These are phyloP conservation scores for Penicillium cosmopolitanum DNA, from an alignment of 495 filamentous ascomycete species.

Conservation along the genomic window DNA sequence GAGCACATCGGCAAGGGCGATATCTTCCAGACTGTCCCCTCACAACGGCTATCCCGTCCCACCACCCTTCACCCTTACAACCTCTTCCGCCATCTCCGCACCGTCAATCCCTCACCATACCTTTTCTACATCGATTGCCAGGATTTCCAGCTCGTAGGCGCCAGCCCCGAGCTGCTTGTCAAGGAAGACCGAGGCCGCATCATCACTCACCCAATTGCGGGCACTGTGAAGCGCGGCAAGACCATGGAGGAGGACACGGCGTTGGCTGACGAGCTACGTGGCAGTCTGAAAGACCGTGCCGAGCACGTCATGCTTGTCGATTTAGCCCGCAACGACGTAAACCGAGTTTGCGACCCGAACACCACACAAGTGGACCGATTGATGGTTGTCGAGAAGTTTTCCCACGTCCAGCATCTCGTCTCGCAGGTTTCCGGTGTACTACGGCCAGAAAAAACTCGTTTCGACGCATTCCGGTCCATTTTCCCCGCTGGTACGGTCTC, in stretches of 20 bases:
- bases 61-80: constrained; percentile 95
- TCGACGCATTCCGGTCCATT: constrained; percentile 93
- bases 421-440: constrained; percentile 91
- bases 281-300: constrained; percentile 88
- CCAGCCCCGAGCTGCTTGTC: constrained; percentile 89
- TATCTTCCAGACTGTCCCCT: constrained; percentile 97
- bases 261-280: constrained; percentile 76
- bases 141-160: constrained; percentile 93
- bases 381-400: constrained; percentile 96
- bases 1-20: constrained; percentile 86
- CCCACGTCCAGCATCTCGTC: constrained; percentile 94
- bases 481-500: constrained; percentile 95
- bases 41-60: constrained; percentile 86
- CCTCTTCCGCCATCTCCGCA: constrained; percentile 94
- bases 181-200: constrained; percentile 86
- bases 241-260: constrained; percentile 77
- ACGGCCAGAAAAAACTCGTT: constrained; percentile 80
- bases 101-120: constrained; percentile 94
- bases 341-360: constrained; percentile 89
- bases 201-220: constrained; percentile 96
- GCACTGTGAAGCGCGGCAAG: constrained; percentile 86
- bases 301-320: constrained; percentile 99
- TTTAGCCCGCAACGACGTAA: constrained; percentile 93
- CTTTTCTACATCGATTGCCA: constrained; percentile 93
- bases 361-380: constrained; percentile 87